Evolutionary conservation across 352 stramenopile genomes (phyloP), one percentile per base, ranked within the genome.

Genomic region (Pythium scleroteichum): DNA sequence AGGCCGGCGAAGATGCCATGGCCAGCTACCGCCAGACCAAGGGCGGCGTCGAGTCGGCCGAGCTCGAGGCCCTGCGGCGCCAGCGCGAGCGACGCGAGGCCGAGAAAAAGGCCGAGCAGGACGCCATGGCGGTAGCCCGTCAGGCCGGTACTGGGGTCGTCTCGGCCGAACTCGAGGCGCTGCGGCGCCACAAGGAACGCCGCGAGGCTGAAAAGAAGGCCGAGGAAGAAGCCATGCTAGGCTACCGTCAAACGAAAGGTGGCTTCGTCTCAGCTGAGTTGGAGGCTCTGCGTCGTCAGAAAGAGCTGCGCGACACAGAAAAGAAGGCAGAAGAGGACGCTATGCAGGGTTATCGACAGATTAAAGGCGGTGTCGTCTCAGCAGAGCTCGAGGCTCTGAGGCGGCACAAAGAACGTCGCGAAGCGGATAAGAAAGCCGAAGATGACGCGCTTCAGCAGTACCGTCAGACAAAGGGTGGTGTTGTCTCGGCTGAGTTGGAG

Each of bases 291-390:
- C 73, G 71, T 19, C 55, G 69, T 12, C 54, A 80, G 17, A 66
- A 65, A 4, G 75, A 85, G 39, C 73, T 60, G 0, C 68, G 69
- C 8, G 75, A 78, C 53, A 56, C 52, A 7, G 71, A 85, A 27
- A 69, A 64, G 39, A 78, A 84, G 57, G 64, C 70, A 3, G 69
- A 75, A 41, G 70, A 84, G 26, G 67, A 80, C 20, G 67, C 71
- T 24, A 71, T 78, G 45, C 27, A 62, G 9, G 55, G 59, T 0
- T 70, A 75, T 9, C 39, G 61, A 3, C 23, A 56, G 9, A 19
- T 45, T 13, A 45, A 23, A 0, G 58, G 76, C 22, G 46, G 47
- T 2, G 53, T 69, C 39, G 66, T 74, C 33, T 69, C 59, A 10
- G 50, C 40, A 13, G 59, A 66, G 24, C 22, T 47, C 16, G 59